phyloP scores from a whole-genome alignment of 768 basidiomycete species.

The Lentinula lateritia region DNA sequence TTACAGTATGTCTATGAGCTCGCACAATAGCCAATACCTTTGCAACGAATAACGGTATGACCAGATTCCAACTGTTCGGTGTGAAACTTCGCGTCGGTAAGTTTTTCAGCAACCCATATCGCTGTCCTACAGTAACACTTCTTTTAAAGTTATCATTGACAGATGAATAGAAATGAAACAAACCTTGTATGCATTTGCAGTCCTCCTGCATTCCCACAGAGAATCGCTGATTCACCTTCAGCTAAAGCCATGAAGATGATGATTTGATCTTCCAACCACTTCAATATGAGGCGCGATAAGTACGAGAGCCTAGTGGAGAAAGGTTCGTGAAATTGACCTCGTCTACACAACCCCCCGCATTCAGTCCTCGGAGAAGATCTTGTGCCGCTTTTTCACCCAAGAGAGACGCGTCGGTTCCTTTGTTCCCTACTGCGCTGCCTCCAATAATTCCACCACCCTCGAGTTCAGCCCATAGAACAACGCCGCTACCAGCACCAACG shows the following conservation, averaged over 20 bases:
- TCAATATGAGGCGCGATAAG: not conserved
- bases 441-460: conserved; percentile 61
- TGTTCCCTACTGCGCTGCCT: conserved; percentile 61
- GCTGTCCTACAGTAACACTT: conserved; percentile 40
- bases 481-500: conserved; percentile 64
- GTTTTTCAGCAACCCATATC: conserved; percentile 65
- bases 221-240: conserved; percentile 53
- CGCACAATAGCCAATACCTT: conserved; percentile 53
- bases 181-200: conserved; percentile 67
- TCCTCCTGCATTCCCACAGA: conserved; percentile 42
- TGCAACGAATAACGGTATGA: conserved; percentile 45
- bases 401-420: conserved; percentile 33
- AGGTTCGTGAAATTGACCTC: conserved; percentile 35
- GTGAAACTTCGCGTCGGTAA: conserved; percentile 63
- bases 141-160: not conserved
- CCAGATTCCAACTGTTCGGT: conserved; percentile 39
- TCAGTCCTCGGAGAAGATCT: conserved; percentile 51
- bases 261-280: conserved; percentile 65
- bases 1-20: not conserved
- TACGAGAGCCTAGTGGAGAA: not conserved
- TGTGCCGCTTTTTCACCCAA: conserved; percentile 60
- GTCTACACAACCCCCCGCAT: conserved; percentile 69
- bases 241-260: conserved; percentile 75
- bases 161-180: conserved; percentile 8
- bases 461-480: conserved; percentile 72